phyloP scores from a whole-genome alignment of 768 basidiomycete species.

The Lyophyllum atratum region DNA sequence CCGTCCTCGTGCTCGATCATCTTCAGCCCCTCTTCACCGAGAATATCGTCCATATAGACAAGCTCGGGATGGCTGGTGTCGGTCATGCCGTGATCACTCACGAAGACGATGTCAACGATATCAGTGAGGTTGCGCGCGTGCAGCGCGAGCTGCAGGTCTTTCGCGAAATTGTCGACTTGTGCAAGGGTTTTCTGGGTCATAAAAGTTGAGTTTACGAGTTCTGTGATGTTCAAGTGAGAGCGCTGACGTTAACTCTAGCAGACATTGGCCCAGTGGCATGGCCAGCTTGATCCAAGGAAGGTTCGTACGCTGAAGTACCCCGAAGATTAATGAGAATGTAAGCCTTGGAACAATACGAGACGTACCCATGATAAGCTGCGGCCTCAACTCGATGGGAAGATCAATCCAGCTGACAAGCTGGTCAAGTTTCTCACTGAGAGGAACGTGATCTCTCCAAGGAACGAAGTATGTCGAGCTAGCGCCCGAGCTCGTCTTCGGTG shows the following conservation, averaged over 20 bases:
- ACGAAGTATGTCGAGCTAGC: conserved; percentile 72
- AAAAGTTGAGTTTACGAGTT: conserved; percentile 1
- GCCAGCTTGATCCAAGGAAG: conserved; percentile 85
- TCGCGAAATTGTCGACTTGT: conserved; percentile 74
- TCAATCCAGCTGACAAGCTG: conserved; percentile 86
- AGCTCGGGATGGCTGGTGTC: conserved; percentile 79
- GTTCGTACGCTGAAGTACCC: conserved; percentile 65
- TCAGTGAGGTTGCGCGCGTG: conserved; percentile 73
- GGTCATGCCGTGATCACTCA: conserved; percentile 91
- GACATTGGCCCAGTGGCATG: conserved; percentile 73
- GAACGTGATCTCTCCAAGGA: conserved; percentile 75
- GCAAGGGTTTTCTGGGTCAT: conserved; percentile 58
- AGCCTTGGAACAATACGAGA: conserved; percentile 13
- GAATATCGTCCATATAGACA: conserved; percentile 80
- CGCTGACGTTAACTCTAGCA: conserved; percentile 65
- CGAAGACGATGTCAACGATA: conserved; percentile 87
- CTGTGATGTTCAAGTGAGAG: not conserved
- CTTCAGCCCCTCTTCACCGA: conserved; percentile 62
- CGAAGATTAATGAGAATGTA: not conserved
- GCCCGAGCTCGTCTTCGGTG: conserved; percentile 68
- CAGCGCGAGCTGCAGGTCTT: conserved; percentile 63
- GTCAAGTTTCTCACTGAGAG: conserved; percentile 69
- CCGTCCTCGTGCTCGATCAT: conserved; percentile 78
- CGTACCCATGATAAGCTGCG: conserved; percentile 76
- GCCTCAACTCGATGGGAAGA: conserved; percentile 66